Base-by-base conservation (phyloP, 2,329 filamentous ascomycete species). In the Trichoderma sp. region DNA sequence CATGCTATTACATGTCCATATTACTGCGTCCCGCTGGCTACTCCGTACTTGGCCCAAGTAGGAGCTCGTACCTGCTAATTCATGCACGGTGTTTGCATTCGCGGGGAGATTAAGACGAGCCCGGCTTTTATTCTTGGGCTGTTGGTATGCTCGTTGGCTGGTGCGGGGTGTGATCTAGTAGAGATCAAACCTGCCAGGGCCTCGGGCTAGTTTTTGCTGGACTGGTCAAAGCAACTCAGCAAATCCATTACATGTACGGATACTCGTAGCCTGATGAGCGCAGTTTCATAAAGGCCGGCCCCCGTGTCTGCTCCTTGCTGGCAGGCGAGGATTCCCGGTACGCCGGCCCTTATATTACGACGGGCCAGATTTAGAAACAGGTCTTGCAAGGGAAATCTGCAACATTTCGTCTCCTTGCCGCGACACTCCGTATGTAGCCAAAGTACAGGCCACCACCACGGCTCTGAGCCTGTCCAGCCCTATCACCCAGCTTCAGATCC, bases 341-440 rank as follows among this genome's bases (percentile, higher is more conserved):
- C 6, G 45, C 18, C n/a, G 45, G 45, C 45, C 45, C 45, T 50
- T 50, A 50, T 41, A 41, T 50, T 50, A 21, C 45, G 45, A 50
- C 45, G 7, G 8, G 45, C 45, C 45, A 7, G 3, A 50, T 50
- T 50, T 59, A 59, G 66, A 69, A 69, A 59, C 66, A 41, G 31
- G 29, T 18, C n/a, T 38, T 38, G 41, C 66, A 16, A 27, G 66
- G 66, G 66, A 69, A 59, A 31, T 41, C 50, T 69, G 50, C 66
- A 69, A 69, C 66, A 69, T 69, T 56, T 59, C 21, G n/a, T n/a
- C 66, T 69, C 66, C 45, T 38, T 69, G 29, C 65, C 31, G 65
- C 45, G 18, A 33, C 27, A 56, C 14, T 16, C 45, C n/a, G n/a
- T 21, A 53, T 53, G n/a, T 53, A 53, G 9, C 45, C n/a, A 24